A percentile compares a stretch with the other conserved stretches of the same genome.
Evolutionary conservation across 2,329 filamentous ascomycete species (phyloP).

Genomic region (Nothopassalora personata): DNA sequence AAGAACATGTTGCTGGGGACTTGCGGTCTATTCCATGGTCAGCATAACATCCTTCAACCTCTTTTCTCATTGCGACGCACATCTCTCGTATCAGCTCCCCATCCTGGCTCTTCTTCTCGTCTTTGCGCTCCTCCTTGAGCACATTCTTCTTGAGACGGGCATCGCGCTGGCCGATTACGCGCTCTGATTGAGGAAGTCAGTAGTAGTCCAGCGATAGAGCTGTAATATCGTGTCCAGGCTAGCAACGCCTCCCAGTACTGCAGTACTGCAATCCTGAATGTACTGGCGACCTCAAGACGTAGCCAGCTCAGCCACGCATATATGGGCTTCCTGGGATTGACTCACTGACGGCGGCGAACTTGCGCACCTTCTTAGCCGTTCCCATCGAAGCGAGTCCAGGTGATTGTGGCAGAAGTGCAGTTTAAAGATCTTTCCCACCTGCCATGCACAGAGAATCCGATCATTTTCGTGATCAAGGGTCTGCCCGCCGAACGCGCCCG

Average conservation of each 20-base stretch:
- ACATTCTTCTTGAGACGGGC: constrained; percentile 77
- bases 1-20: constrained; percentile 65
- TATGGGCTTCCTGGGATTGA: background rate
- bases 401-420: background rate
- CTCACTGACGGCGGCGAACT: constrained; percentile 69
- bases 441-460: too few relatives aligned
- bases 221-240: too few relatives aligned
- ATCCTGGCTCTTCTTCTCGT: constrained; percentile 48
- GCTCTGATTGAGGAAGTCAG: background rate
- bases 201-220: too few relatives aligned
- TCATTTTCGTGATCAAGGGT: too few relatives aligned
- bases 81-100: constrained; percentile 68
- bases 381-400: constrained; percentile 56
- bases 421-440: background rate
- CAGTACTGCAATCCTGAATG: too few relatives aligned
- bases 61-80: constrained; percentile 35
- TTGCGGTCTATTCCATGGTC: constrained; percentile 28
- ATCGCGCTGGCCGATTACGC: constrained; percentile 72
- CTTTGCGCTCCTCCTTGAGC: constrained; percentile 56
- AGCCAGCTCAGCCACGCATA: too few relatives aligned
- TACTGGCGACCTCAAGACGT: too few relatives aligned
- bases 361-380: constrained; percentile 82
- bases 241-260: too few relatives aligned
- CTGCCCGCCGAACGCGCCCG: too few relatives aligned
- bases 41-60: background rate